Conservation (phyloP, 192 early-diverging fungal species). For the Linderina pennispora region DNA sequence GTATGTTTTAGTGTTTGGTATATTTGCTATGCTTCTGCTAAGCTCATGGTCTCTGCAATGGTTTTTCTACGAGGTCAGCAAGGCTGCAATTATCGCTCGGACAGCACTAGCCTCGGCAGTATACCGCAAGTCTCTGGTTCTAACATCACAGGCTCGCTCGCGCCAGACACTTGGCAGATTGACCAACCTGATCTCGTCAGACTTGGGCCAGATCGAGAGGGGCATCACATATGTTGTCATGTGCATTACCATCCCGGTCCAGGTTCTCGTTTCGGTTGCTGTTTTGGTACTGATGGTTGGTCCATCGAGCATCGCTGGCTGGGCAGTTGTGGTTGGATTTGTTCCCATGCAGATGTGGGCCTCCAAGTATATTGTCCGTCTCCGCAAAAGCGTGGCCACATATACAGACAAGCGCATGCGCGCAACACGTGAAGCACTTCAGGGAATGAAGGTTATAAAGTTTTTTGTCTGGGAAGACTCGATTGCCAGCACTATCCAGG, state of each 20-base stretch:
- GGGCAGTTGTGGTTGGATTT: conserved; percentile 27
- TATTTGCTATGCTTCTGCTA: conserved; percentile 39
- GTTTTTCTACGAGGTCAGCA: conserved; percentile 39
- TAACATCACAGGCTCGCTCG: conserved; percentile 43
- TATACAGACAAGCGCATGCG: conserved; percentile 45
- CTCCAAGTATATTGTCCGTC: conserved; percentile 17
- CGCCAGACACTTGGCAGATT: conserved; percentile 26
- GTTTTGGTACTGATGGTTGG: conserved; percentile 39
- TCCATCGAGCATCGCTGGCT: conserved; percentile 23
- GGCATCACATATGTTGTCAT: conserved; percentile 30
- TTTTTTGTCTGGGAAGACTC: conserved; percentile 57
- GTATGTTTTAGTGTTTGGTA: conserved; percentile 29
- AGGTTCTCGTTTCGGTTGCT: conserved; percentile 28
- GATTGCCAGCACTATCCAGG: conserved; percentile 17
- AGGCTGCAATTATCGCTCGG: conserved; percentile 27
- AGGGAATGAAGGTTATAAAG: conserved; percentile 63
- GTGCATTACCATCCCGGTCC: conserved; percentile 32
- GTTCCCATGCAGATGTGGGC: conserved; percentile 44
- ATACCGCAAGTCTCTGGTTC: conserved; percentile 54
- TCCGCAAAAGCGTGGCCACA: conserved; percentile 17
- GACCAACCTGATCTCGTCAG: conserved; percentile 35
- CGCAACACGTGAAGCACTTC: conserved; percentile 44
- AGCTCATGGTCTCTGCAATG: conserved; percentile 49
- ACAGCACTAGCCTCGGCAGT: conserved; percentile 49
- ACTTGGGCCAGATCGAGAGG: conserved; percentile 43